Evolutionary conservation across 2,329 filamentous ascomycete species (phyloP).

Genomic region (Kalmusia sp.): DNA sequence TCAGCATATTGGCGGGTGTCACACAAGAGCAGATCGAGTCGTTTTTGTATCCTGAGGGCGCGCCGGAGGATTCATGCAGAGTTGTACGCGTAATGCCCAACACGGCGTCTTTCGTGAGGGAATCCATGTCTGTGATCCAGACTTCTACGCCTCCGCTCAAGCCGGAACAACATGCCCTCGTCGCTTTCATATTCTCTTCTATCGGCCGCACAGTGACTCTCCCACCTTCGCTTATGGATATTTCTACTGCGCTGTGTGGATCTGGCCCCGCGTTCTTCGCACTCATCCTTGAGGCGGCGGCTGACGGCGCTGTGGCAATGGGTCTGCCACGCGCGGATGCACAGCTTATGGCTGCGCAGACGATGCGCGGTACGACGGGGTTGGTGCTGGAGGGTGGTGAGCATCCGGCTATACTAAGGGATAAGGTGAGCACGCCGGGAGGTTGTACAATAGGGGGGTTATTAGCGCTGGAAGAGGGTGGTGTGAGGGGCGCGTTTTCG

Average conservation of each 20-base stretch:
- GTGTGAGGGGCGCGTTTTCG: constrained; percentile 70
- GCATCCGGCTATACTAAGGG: constrained; percentile 76
- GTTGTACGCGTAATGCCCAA: constrained; percentile 86
- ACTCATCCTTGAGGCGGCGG: constrained; percentile 75
- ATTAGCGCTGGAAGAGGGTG: constrained; percentile 75
- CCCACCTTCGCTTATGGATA: constrained; percentile 73
- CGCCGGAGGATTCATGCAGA: constrained; percentile 60
- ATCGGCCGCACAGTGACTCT: constrained; percentile 76
- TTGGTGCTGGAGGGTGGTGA: constrained; percentile 71
- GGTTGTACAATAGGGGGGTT: constrained; percentile 80
- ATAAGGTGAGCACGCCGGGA: constrained; percentile 79
- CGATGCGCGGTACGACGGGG: constrained; percentile 75
- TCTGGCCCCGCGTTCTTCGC: constrained; percentile 80
- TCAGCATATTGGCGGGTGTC: constrained; percentile 82
- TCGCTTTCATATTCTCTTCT: constrained; percentile 78
- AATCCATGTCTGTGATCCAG: constrained; percentile 81
- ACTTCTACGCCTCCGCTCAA: constrained; percentile 66
- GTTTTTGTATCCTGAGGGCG: constrained; percentile 64
- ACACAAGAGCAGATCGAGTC: constrained; percentile 72
- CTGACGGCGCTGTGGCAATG: constrained; percentile 81
- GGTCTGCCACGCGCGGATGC: constrained; percentile 76
- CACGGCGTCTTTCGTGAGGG: constrained; percentile 77
- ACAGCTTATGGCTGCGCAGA: constrained; percentile 78
- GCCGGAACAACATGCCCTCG: constrained; percentile 60
- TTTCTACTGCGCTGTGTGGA: constrained; percentile 74